These are phyloP conservation scores for Tephrocybe sp. DNA, from an alignment of 768 basidiomycete species.

Conservation along the genomic window DNA sequence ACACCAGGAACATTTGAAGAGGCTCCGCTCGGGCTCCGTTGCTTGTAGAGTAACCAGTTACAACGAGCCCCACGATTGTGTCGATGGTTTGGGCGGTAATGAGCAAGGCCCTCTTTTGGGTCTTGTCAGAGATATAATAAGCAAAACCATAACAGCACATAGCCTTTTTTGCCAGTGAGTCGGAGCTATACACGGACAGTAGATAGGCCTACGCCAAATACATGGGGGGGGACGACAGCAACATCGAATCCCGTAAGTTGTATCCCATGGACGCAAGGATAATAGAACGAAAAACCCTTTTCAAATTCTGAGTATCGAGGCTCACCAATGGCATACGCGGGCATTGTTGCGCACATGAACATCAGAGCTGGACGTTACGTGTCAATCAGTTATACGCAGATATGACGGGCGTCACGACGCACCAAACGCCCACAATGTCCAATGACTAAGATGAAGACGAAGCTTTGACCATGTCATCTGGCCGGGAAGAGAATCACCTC, in stretches of 20 bases:
- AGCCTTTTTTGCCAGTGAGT: slow-evolving; percentile 21
- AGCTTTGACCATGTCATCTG: slow-evolving; percentile 29
- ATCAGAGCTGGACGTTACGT: slow-evolving; percentile 34
- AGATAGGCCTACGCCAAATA: slow-evolving; percentile 25
- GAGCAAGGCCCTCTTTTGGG: slow-evolving; percentile 31
- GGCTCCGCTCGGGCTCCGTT: slow-evolving; percentile 32
- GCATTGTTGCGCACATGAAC: slow-evolving; percentile 36
- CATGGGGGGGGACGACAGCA: slow-evolving; percentile 35
- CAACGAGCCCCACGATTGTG: slow-evolving; percentile 29
- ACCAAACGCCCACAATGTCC: slow-evolving; percentile 36
- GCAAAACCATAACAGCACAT: slow-evolving; percentile 35
- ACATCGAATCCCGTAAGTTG: slow-evolving; percentile 23
- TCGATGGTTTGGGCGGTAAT: slow-evolving; percentile 31
- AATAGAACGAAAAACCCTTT: slow-evolving; percentile 31
- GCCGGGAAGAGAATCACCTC: slow-evolving; percentile 36
- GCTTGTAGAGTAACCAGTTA: slow-evolving; percentile 28
- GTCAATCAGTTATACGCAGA: neutral
- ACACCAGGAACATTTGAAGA: slow-evolving; percentile 34
- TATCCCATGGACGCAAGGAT: slow-evolving; percentile 36
- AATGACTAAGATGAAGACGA: slow-evolving; percentile 32
- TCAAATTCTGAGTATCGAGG: too few relatives aligned
- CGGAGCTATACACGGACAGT: neutral
- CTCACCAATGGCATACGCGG: slow-evolving; percentile 33
- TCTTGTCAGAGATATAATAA: slow-evolving; percentile 35
- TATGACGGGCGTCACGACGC: neutral